Conservation (phyloP, 805 yeast genomes). For the Torulaspora maleeae region DNA sequence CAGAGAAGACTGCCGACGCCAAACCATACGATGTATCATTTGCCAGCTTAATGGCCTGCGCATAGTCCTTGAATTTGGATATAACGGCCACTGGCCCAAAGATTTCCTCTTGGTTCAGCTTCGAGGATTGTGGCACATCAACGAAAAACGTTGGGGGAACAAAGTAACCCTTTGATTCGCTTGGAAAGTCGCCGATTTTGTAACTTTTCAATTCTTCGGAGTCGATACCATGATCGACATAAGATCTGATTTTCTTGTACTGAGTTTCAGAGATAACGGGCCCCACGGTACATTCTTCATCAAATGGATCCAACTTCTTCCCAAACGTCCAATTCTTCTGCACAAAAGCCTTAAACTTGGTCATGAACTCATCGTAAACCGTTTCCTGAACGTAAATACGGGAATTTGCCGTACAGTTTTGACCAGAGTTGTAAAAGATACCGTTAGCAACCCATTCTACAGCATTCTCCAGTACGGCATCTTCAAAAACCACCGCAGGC, state of each 20-base stretch:
- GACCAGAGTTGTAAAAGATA: slow-evolving; percentile 54
- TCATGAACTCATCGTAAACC: slow-evolving; percentile 45
- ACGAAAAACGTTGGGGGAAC: slow-evolving; percentile 42
- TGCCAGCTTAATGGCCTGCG: slow-evolving; percentile 40
- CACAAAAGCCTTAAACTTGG: slow-evolving; percentile 35
- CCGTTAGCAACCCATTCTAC: slow-evolving; percentile 45
- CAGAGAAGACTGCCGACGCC: slow-evolving; percentile 57
- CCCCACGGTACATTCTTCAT: slow-evolving; percentile 38
- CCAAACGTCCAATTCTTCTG: slow-evolving; percentile 52
- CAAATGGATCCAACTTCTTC: slow-evolving; percentile 47
- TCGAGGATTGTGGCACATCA: slow-evolving; percentile 37
- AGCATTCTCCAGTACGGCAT: slow-evolving; percentile 41
- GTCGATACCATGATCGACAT: slow-evolving; percentile 41
- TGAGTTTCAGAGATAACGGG: slow-evolving; percentile 51
- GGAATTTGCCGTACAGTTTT: slow-evolving; percentile 57
- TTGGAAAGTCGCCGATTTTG: slow-evolving; percentile 32
- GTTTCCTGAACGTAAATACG: slow-evolving; percentile 50
- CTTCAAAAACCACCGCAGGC: slow-evolving; percentile 42
- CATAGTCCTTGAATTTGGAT: slow-evolving; percentile 36
- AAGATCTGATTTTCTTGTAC: slow-evolving; percentile 41
- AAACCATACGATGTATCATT: slow-evolving; percentile 41
- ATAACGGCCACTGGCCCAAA: slow-evolving; percentile 44
- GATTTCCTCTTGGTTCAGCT: slow-evolving; percentile 40
- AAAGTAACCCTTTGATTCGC: slow-evolving; percentile 29
- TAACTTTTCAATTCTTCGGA: slow-evolving; percentile 42